These are phyloP conservation scores for Colletotrichum sojae DNA, from an alignment of 2,329 filamentous ascomycete species.

Conservation along the genomic window DNA sequence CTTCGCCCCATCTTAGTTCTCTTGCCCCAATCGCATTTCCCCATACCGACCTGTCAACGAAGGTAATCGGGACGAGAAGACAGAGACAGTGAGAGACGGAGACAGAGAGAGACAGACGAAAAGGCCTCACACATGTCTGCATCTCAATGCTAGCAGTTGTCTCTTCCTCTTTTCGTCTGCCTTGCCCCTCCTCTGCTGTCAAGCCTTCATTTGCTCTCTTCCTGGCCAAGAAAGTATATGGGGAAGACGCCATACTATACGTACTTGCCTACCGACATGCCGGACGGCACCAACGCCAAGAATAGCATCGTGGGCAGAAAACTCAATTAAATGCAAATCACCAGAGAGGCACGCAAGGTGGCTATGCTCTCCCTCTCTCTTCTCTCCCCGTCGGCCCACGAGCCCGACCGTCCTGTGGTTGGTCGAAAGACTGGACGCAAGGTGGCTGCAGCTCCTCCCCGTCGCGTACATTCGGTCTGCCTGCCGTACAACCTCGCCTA, in stretches of 20 bases:
- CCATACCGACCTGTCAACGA: conserved; percentile 2
- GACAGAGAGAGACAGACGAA: neutral
- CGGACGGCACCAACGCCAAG: neutral
- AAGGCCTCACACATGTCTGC: neutral
- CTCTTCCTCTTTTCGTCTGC: too few relatives aligned
- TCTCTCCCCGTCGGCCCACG: neutral
- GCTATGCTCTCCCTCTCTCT: neutral
- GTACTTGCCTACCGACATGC: neutral
- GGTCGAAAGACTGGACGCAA: too few relatives aligned
- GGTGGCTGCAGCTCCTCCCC: neutral
- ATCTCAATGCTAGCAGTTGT: neutral
- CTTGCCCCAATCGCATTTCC: conserved; percentile 10
- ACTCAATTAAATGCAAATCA: conserved; percentile 29
- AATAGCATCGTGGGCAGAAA: conserved; percentile 3
- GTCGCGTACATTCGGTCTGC: neutral
- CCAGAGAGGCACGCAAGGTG: neutral
- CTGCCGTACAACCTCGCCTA: too few relatives aligned
- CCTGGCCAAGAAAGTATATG: too few relatives aligned
- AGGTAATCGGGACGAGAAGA: neutral
- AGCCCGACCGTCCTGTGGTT: neutral
- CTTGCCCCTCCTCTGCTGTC: too few relatives aligned
- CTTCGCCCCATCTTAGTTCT: neutral
- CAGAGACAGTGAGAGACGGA: neutral
- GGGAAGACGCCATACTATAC: too few relatives aligned
- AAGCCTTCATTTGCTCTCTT: too few relatives aligned